Conservation (phyloP, 805 yeast genomes). For the Barnettozyma siamensis region DNA sequence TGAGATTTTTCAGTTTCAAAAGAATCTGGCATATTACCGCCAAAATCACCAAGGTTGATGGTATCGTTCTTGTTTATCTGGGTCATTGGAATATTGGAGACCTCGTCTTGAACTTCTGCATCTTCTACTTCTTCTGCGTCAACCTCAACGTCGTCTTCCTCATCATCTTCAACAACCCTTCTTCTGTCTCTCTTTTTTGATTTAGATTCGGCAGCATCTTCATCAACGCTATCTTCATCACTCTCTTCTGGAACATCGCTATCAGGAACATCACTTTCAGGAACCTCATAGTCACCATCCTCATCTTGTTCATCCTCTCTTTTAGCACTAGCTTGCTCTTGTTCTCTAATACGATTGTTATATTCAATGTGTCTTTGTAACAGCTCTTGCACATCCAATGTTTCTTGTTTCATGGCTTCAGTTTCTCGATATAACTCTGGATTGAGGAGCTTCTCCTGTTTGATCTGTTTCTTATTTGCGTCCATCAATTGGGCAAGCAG, state of each 20-base stretch:
- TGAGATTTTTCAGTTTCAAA: constrained; percentile 10
- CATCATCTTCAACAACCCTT: constrained; percentile 2
- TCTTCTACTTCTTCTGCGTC: background rate
- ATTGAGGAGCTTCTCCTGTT: constrained; percentile 41
- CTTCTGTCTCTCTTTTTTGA: too few relatives aligned
- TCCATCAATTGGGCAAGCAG: constrained; percentile 34
- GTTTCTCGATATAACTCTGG: constrained; percentile 36
- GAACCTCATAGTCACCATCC: constrained; percentile 16
- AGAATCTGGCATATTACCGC: constrained; percentile 19
- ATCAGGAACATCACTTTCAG: constrained; percentile 17
- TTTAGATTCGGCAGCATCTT: constrained; percentile 1
- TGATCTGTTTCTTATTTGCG: constrained; percentile 45
- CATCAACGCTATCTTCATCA: constrained; percentile 7
- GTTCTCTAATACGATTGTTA: constrained; percentile 26
- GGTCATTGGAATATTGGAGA: background rate
- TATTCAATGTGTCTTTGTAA: constrained; percentile 20
- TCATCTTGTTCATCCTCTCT: constrained; percentile 12
- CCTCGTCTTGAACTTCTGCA: background rate
- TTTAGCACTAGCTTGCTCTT: constrained; percentile 27
- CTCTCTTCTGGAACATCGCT: constrained; percentile 8
- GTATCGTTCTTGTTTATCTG: background rate
- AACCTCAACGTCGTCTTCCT: constrained; percentile 4
- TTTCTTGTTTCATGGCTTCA: constrained; percentile 21
- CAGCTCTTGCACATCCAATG: constrained; percentile 19
- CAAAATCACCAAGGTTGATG: constrained; percentile 21